Evolutionary conservation across 2,329 filamentous ascomycete species (phyloP), one percentile per base, ranked within the genome.

Genomic region (Hirsutella rhossiliensis): DNA sequence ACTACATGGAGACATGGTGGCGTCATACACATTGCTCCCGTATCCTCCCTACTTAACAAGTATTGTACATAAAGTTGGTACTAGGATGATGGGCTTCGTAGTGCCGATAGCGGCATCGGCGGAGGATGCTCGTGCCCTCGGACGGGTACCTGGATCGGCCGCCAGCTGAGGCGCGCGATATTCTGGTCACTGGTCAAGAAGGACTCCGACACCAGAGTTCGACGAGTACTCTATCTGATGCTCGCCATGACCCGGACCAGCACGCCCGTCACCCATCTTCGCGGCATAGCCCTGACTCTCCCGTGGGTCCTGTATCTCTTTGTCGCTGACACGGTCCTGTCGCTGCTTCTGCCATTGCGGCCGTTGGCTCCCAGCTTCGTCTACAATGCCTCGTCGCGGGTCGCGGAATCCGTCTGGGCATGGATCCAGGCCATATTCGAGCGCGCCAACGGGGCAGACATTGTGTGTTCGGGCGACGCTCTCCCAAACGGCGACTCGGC

Each of bases 401-500:
- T 80, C 47, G 77, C 76, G 34, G 65, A 58, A 50, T 66, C 67
- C 8, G 70, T 75, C 43, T 81, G 75, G 76, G 58, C 57, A 45
- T 75, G 71, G 63, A 71, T 81, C 46, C 76, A 79, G 56, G 47
- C 54, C 50, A 72, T 79, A 47, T 81, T 80, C 53, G 72, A 73
- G 47, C 52, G 56, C 31, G 54, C 62, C 56, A 80, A 80, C 52
- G 68, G 68, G 34, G 76, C 72, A 36, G 49, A 60, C 43, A 75
- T 81, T 50, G 66, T 65, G 32, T 60, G 71, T 28, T 74, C 74
- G 8, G 76, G 75, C 15, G 71, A 76, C 49, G 46, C 52, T 1
- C 58, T 80, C 9, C 75, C 73, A 1, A 44, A 47, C 11, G 65
- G 64, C n/a, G 77, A 82, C 58, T 76, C 71, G 23, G 76, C 75